These are phyloP conservation scores for Allium cepa DNA, from an alignment of 106 monocot genomes.

Conservation along the genomic window DNA sequence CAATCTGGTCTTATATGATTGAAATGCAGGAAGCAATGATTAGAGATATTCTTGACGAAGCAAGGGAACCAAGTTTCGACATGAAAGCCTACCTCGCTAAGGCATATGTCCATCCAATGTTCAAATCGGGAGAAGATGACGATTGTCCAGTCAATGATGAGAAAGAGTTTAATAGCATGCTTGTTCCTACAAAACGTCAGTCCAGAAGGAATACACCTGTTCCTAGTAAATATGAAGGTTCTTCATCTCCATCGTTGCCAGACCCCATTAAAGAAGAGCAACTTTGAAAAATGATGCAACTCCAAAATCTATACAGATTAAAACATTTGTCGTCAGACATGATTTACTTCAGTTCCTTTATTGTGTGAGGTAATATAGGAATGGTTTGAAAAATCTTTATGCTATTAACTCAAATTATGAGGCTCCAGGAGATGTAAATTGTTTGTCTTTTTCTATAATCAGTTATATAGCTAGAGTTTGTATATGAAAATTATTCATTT, in stretches of 20 bases:
- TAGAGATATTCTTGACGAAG: slow-evolving; percentile 74
- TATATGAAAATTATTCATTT: no score
- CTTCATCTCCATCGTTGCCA: slow-evolving; percentile 41
- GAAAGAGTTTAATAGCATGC: slow-evolving; percentile 18
- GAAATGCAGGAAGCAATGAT: slow-evolving; percentile 75
- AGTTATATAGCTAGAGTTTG: no score
- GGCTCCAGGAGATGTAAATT: no score
- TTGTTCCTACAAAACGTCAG: slow-evolving; percentile 81
- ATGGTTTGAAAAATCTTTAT: no score
- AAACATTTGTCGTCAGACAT: no score
- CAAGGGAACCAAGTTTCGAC: slow-evolving; percentile 71
- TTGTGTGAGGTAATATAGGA: no score
- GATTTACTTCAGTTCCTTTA: no score
- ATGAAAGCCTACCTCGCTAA: slow-evolving; percentile 55
- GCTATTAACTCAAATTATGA: no score
- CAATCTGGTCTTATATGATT: neutral
- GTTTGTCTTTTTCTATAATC: no score
- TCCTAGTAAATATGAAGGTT: slow-evolving; percentile 57
- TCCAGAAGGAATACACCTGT: slow-evolving; percentile 76
- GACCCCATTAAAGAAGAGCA: slow-evolving; percentile 21
- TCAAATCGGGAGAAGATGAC: slow-evolving; percentile 58
- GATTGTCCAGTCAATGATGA: slow-evolving; percentile 10
- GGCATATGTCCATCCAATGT: slow-evolving; percentile 79
- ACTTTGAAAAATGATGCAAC: neutral
- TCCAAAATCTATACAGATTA: no score